These are phyloP conservation scores for Clathrus columnatus DNA, from an alignment of 768 basidiomycete genomes.

Conservation along the genomic window DNA sequence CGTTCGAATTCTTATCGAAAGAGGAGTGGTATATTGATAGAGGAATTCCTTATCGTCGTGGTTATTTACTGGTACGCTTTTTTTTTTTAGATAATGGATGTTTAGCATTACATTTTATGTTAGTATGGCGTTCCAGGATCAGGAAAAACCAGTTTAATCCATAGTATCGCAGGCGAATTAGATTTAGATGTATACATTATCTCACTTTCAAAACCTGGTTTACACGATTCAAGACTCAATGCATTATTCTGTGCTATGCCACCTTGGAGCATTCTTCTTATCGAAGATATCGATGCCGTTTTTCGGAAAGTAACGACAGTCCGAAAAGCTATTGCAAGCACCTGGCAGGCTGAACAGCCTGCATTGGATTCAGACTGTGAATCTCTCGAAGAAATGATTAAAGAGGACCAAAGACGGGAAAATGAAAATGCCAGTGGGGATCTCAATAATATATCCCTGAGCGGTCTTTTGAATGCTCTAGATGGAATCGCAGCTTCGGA, in stretches of 20 bases:
- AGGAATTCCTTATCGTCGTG: conserved; percentile 70
- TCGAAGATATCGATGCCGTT: conserved; percentile 82
- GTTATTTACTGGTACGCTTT: conserved; percentile 51
- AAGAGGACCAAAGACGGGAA: too few species aligned
- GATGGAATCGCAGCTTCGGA: conserved; percentile 75
- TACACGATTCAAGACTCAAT: conserved; percentile 54
- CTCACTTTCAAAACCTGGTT: conserved; percentile 49
- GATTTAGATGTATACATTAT: conserved; percentile 66
- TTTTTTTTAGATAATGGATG: too few species aligned
- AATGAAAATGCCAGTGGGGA: too few species aligned
- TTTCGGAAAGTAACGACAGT: conserved; percentile 30
- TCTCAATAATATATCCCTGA: conserved; percentile 46
- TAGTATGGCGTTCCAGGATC: conserved; percentile 68
- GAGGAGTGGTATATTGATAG: conserved; percentile 62
- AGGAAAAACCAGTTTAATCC: conserved; percentile 73
- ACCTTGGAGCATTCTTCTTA: conserved; percentile 63
- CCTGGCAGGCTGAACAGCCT: neutral
- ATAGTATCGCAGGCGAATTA: conserved; percentile 70
- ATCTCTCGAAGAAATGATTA: too few species aligned
- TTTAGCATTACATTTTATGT: neutral
- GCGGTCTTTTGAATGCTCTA: conserved; percentile 66
- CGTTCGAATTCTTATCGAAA: conserved; percentile 58
- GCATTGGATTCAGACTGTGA: too few species aligned
- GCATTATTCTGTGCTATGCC: conserved; percentile 56
- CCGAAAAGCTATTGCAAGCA: too few species aligned